phyloP scores from a whole-genome alignment of 2,329 filamentous ascomycete species.

The Fusarium nisikadoi region DNA sequence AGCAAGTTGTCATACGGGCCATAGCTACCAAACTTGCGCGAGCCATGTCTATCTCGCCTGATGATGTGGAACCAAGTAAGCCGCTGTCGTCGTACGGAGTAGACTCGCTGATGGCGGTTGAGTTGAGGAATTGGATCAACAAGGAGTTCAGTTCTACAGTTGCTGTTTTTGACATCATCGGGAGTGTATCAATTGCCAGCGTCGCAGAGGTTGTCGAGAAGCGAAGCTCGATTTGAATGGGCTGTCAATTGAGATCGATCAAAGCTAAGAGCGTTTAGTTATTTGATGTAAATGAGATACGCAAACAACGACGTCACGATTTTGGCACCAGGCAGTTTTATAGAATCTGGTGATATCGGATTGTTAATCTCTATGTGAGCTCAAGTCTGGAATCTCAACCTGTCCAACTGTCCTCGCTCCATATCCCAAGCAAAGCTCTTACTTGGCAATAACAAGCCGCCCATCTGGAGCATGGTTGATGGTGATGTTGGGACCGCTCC shows the following conservation, averaged over 20 bases:
- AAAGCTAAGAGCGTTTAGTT: fast-evolving
- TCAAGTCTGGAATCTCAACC: fast-evolving
- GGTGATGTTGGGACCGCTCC: neutral
- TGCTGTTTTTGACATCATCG: neutral
- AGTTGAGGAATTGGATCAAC: too few relatives aligned
- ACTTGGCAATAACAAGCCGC: neutral
- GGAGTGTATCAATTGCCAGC: neutral
- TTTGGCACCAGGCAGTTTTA: neutral
- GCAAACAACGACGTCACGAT: too few relatives aligned
- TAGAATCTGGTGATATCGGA: neutral
- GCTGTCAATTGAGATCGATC: fast-evolving
- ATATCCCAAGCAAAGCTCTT: fast-evolving
- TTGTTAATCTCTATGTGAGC: neutral
- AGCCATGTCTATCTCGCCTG: too few relatives aligned
- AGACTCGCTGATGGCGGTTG: too few relatives aligned
- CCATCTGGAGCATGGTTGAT: neutral
- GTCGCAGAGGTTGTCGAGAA: neutral
- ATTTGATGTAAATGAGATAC: fast-evolving
- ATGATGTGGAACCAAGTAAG: too few relatives aligned
- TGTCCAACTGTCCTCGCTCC: neutral
- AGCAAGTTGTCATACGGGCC: too few relatives aligned
- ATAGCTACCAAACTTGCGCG: too few relatives aligned
- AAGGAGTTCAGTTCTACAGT: too few relatives aligned
- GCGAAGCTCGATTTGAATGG: neutral
- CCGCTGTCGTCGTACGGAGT: too few relatives aligned